These are phyloP conservation scores for Pseudomonodictys pantanalensis DNA, from an alignment of 495 filamentous ascomycete species.

Conservation along the genomic window DNA sequence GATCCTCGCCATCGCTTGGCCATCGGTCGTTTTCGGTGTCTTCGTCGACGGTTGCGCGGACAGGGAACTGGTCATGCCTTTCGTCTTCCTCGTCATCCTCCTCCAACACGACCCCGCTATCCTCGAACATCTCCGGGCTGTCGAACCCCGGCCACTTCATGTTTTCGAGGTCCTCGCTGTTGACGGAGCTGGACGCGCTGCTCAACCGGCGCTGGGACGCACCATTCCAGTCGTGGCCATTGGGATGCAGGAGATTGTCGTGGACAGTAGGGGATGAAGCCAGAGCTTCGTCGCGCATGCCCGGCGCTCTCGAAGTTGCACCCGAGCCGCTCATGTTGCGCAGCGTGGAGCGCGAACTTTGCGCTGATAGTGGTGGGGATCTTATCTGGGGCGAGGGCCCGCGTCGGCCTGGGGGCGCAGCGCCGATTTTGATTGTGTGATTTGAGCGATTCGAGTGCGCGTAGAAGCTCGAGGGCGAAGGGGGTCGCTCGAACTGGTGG, in stretches of 20 bases:
- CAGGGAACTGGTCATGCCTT: slow-evolving; percentile 22
- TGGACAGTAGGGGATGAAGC: slow-evolving; percentile 32
- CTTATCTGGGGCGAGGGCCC: slow-evolving; percentile 8
- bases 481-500: slow-evolving; percentile 24
- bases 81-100: slow-evolving; percentile 28
- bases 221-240: slow-evolving; percentile 3
- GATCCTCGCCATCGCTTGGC: slow-evolving; percentile 38
- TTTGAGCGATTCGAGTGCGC: slow-evolving; percentile 18
- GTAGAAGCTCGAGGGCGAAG: slow-evolving; percentile 25
- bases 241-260: slow-evolving; percentile 2
- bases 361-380: slow-evolving; percentile 22
- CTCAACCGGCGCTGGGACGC: slow-evolving; percentile 23
- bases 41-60: slow-evolving; percentile 19
- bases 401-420: slow-evolving; percentile 19
- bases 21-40: slow-evolving; percentile 36
- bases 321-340: slow-evolving; percentile 23
- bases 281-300: slow-evolving; percentile 13
- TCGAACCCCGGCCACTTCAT: slow-evolving; percentile 36
- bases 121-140: slow-evolving; percentile 18
- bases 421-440: slow-evolving; percentile 22
- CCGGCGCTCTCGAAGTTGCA: slow-evolving; percentile 1
- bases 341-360: slow-evolving; percentile 24
- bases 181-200: slow-evolving; percentile 32
- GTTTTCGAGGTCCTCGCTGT: slow-evolving; percentile 38
- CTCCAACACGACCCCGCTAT: slow-evolving; percentile 30